These are phyloP conservation scores for Meyerozyma smithsonii DNA, from an alignment of 1,139 yeast species.

Conservation along the genomic window DNA sequence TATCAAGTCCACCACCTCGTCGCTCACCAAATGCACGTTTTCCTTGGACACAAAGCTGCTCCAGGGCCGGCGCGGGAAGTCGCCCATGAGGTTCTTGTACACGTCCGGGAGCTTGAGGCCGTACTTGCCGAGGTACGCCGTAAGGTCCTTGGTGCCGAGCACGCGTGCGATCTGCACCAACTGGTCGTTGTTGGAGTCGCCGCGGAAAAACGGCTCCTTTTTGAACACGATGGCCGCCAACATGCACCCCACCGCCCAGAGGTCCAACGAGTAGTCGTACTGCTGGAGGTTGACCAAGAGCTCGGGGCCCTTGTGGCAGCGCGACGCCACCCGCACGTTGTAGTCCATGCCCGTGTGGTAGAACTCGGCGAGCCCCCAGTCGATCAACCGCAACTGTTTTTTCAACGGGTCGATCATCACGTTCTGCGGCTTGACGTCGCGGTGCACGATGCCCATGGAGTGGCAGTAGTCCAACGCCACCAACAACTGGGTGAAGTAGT, in stretches of 20 bases:
- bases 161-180: slow-evolving; percentile 91
- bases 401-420: slow-evolving; percentile 93
- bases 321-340: slow-evolving; percentile 96
- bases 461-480: slow-evolving; percentile 92
- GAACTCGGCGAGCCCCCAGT: slow-evolving; percentile 98
- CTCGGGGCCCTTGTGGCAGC: slow-evolving; percentile 98
- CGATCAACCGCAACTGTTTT: slow-evolving; percentile 74
- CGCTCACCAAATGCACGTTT: slow-evolving; percentile 64
- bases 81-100: slow-evolving; percentile 70
- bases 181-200: slow-evolving; percentile 94
- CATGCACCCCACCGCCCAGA: slow-evolving; percentile 98
- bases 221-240: slow-evolving; percentile 94
- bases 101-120: slow-evolving; percentile 73
- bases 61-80: slow-evolving; percentile 89
- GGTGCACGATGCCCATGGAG: slow-evolving; percentile 97
- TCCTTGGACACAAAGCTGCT: slow-evolving; percentile 66
- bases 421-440: slow-evolving; percentile 98
- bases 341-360: slow-evolving; percentile 94
- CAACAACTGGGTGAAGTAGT: slow-evolving; percentile 82
- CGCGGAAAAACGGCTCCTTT: slow-evolving; percentile 97
- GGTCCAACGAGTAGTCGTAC: slow-evolving; percentile 90
- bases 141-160: slow-evolving; percentile 83
- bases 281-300: slow-evolving; percentile 86
- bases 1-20: slow-evolving; percentile 74
- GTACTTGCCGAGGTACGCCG: slow-evolving; percentile 70